phyloP scores from a whole-genome alignment of 2,329 filamentous ascomycete genomes.

The Trichoderma gracile region DNA sequence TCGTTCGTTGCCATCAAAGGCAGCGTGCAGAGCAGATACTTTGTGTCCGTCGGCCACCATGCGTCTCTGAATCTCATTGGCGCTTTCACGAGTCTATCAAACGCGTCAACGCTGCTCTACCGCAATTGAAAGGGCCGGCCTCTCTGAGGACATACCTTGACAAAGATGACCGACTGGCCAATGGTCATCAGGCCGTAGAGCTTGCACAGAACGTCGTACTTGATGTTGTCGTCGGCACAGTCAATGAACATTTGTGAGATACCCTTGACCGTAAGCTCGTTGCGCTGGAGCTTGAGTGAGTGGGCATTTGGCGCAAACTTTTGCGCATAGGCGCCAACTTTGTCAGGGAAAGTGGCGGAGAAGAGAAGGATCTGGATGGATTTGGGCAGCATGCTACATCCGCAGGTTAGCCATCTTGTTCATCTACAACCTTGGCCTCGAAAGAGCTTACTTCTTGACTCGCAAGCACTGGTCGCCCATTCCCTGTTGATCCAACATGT shows the following conservation, averaged over 20 bases:
- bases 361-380: slow-evolving; percentile 88
- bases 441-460: slow-evolving; percentile 67
- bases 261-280: slow-evolving; percentile 92
- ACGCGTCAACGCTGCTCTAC: slow-evolving; percentile 28
- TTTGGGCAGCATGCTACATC: slow-evolving; percentile 66
- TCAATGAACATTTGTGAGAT: slow-evolving; percentile 99
- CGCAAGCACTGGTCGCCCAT: slow-evolving; percentile 92
- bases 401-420: slow-evolving; percentile 9
- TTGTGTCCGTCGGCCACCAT: slow-evolving; percentile 90
- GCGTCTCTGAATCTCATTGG: slow-evolving; percentile 77
- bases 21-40: slow-evolving; percentile 86
- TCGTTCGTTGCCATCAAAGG: slow-evolving; percentile 78
- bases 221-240: slow-evolving; percentile 76
- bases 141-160: slow-evolving; percentile 61
- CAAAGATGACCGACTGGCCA: slow-evolving; percentile 96
- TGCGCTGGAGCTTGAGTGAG: slow-evolving; percentile 80
- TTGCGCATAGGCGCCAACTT: slow-evolving; percentile 80
- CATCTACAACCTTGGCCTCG: background rate
- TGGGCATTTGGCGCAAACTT: slow-evolving; percentile 85
- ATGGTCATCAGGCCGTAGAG: slow-evolving; percentile 97
- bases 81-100: slow-evolving; percentile 76
- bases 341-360: slow-evolving; percentile 87
- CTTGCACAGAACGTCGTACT: slow-evolving; percentile 85
- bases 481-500: slow-evolving; percentile 96
- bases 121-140: too few relatives aligned